A percentile compares a stretch with the other conserved stretches of the same genome.
Conservation (phyloP, 1,139 yeast genomes). For the Candida frijolesensis region DNA sequence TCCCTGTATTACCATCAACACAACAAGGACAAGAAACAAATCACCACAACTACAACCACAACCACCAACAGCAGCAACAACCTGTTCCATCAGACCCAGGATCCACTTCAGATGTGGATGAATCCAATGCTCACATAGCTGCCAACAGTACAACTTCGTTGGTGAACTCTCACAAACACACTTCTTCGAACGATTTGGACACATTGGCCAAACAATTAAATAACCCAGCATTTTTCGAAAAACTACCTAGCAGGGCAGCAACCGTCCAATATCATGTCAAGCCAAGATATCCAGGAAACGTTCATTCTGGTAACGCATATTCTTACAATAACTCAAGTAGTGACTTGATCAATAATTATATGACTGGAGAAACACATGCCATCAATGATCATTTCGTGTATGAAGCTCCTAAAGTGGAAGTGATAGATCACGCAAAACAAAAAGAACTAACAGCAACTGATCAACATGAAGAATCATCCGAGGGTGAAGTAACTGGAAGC, state of each 20-base stretch:
- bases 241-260: constrained; percentile 38
- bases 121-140: constrained; percentile 2
- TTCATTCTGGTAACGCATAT: neutral
- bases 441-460: neutral
- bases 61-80: neutral
- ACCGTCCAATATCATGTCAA: constrained; percentile 19
- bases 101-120: constrained; percentile 6
- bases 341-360: constrained; percentile 23
- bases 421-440: neutral
- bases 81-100: neutral
- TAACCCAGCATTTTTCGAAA: constrained; percentile 40
- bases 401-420: constrained; percentile 21
- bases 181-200: constrained; percentile 24
- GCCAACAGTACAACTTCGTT: constrained; percentile 8
- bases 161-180: constrained; percentile 13
- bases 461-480: constrained; percentile 1
- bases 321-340: constrained; percentile 25
- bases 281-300: constrained; percentile 14
- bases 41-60: neutral
- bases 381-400: constrained; percentile 40
- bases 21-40: neutral
- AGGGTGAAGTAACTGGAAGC: neutral
- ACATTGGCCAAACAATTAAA: constrained; percentile 46
- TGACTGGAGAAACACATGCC: constrained; percentile 25
- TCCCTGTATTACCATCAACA: constrained; percentile 36